Percentiles rank a stretch among this genome's conserved stretches.
These are phyloP conservation scores for Canna indica DNA, from an alignment of 176 grass and related monocot genomes.

Conservation along the genomic window DNA sequence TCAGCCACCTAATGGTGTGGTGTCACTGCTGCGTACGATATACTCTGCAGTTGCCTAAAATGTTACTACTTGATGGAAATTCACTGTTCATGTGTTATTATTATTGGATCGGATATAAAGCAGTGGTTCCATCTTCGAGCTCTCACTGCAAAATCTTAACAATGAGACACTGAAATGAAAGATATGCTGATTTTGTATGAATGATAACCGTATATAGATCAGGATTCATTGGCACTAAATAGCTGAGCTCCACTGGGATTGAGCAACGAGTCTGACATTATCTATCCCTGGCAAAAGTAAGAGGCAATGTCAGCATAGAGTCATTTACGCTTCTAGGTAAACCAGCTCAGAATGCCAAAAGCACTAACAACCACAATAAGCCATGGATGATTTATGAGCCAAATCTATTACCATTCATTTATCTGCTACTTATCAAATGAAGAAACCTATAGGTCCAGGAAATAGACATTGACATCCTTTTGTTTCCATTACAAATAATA, in stretches of 20 bases:
- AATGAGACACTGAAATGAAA: background rate
- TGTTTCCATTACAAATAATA: too few relatives aligned
- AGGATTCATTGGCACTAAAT: background rate
- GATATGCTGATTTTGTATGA: background rate
- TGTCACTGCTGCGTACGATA: background rate
- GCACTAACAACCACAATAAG: background rate
- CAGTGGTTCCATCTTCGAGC: too few relatives aligned
- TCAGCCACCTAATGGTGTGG: background rate
- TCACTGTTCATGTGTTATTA: background rate
- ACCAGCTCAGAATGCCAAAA: background rate
- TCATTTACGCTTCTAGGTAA: background rate
- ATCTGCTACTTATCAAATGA: background rate
- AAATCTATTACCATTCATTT: background rate
- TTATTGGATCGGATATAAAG: too few relatives aligned
- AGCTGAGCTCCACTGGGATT: conserved; percentile 14
- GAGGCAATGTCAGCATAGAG: background rate
- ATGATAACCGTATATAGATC: background rate
- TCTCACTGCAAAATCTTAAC: background rate
- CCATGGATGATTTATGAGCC: background rate
- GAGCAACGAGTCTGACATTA: conserved; percentile 17
- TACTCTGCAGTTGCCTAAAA: background rate
- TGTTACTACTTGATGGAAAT: background rate
- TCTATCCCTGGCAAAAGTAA: conserved; percentile 7
- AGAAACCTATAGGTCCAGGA: background rate
- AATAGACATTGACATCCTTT: background rate